Conservation (phyloP, 2,329 filamentous ascomycete genomes). For the Alternaria infectoria region DNA sequence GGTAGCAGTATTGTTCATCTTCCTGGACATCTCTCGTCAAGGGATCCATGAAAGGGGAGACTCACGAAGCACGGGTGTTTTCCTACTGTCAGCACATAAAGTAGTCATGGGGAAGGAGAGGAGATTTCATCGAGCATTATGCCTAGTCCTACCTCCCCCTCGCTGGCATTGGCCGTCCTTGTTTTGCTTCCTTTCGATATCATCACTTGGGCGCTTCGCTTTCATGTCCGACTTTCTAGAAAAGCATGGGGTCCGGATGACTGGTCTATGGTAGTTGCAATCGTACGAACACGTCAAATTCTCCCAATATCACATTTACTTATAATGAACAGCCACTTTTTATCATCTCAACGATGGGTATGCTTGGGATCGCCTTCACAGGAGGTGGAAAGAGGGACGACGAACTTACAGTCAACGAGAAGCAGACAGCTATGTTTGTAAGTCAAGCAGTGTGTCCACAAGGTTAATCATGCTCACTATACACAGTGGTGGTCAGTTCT, state of each 20-base stretch:
- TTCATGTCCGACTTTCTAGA: constrained; percentile 19
- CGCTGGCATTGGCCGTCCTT: constrained; percentile 13
- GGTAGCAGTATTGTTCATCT: background rate
- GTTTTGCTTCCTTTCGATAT: constrained; percentile 19
- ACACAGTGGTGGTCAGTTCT: constrained; percentile 14
- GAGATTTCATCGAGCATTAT: background rate
- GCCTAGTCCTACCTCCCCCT: constrained; percentile 10
- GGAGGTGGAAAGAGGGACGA: constrained; percentile 14
- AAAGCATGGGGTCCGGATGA: constrained; percentile 39
- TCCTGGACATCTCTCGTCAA: background rate
- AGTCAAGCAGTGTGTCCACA: background rate
- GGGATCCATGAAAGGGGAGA: background rate
- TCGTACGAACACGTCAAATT: constrained; percentile 6
- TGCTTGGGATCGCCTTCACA: constrained; percentile 19
- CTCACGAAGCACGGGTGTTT: background rate
- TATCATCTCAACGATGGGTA: constrained; percentile 14
- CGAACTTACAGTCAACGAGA: constrained; percentile 9
- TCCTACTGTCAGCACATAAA: background rate
- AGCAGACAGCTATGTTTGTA: constrained; percentile 19
- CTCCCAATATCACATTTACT: background rate
- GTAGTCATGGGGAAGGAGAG: background rate
- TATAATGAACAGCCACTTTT: constrained; percentile 7
- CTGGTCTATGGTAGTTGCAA: constrained; percentile 31
- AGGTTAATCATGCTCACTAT: background rate
- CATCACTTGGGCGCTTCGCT: constrained; percentile 15